Evolutionary conservation across 2,329 filamentous ascomycete species (phyloP), one percentile per base, ranked within the genome.

Genomic region (Nannizzia gypsea): DNA sequence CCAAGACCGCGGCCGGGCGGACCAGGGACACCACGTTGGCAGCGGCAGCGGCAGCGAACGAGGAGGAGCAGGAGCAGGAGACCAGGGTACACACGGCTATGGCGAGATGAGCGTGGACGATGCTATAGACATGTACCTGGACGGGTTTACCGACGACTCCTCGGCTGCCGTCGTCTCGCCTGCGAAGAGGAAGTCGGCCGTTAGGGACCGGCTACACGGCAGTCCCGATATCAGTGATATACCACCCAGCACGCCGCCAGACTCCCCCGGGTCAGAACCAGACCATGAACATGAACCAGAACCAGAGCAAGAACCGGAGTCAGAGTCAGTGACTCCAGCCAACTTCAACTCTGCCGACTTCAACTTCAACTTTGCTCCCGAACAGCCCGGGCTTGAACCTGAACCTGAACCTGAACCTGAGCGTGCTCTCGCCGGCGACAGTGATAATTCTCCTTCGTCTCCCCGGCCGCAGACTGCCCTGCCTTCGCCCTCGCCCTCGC

Each of bases 61-160:
- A n/a, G n/a, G n/a, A n/a, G n/a, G n/a, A n/a, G n/a, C n/a, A n/a
- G n/a, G 84, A 67, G 79, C 3, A 5, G 38, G 3, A 11, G 31
- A 80, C 11, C 81, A 84, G 59, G 80, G 78, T 22, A 78, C 83
- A 72, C 85, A 85, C 68, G 84, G 34, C 2, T 76, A 79, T 48
- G 75, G 71, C 15, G 76, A 77, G 13, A 78, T 83, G 75, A 83
- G 79, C 62, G 81, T 83, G 3, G 81, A 84, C 63, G 82, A 84
- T 68, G 79, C 80, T 9, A 81, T 85, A 59, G 80, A 78, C 22
- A 78, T 84, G 73, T 85, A 85, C 68, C 78, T 78, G 58, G 78
- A 81, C 63, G 81, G 80, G 22, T 83, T 84, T 63, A 72, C 76
- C 40, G 77, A 80, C 63, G 61, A 63, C 48, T 60, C 64, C 54